Evolutionary conservation across 225 moss, liverwort and hornwort genomes (phyloP), one percentile per base, ranked within the genome.

Genomic region (Polytrichum formosum): DNA sequence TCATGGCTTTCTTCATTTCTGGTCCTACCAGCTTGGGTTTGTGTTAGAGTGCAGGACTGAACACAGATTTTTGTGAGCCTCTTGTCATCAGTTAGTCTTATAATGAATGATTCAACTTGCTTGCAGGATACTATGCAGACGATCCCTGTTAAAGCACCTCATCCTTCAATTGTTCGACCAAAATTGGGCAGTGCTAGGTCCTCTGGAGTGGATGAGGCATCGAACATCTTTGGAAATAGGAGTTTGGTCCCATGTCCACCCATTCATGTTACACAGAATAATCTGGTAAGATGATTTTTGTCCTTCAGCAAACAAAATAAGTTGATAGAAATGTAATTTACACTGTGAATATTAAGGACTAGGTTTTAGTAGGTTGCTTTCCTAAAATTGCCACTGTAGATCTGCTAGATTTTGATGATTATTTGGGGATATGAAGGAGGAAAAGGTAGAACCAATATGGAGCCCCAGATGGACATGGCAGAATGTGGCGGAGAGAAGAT

Each of bases 161-260:
- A 90, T 67, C 92, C 92, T n/a, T 84, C 92, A 68, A 89, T 92
- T 72, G 58, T 76, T 64, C 82, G 82, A 76, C 83, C 81, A 65
- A 80, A 80, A 74, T 28, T 71, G 69, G 74, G 72, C 54, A 75
- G 71, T 70, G 65, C 65, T 56, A 91, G 79, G 67, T 33, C 76
- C 59, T 28, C 33, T 69, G 26, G 67, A 63, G 35, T 56, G 37
- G 80, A 72, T 30, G 87, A 81, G 66, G 73, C 74, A 55, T 62
- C 61, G 33, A 53, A 70, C 35, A 73, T 5, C 67, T 71, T 29
- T 81, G 80, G 84, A 66, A 65, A 54, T 78, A 86, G 82, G 63
- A 67, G 72, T 67, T 65, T 85, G 65, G 63, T 82, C 64, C 90
- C 92, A 67, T 83, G 82, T 72, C 76, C 81, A 27, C 94, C 94